These are phyloP conservation scores for Cystobasidiopsis lactophilus DNA, from an alignment of 768 basidiomycete species.

Conservation along the genomic window DNA sequence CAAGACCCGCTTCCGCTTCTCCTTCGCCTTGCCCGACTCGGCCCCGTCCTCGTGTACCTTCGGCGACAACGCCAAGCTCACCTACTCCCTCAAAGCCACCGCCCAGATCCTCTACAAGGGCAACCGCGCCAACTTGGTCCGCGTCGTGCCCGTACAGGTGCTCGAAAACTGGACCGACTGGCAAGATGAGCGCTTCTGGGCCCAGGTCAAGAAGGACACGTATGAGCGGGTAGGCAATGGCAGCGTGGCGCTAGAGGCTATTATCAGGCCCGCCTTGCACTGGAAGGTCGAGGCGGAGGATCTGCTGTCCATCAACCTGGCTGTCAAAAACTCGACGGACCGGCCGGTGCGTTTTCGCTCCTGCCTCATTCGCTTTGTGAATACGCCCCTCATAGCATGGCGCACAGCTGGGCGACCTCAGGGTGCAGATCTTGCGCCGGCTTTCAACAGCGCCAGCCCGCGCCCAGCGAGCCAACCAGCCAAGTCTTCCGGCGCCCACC, in stretches of 20 bases:
- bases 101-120: slow-evolving; percentile 8
- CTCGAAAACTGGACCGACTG: slow-evolving; percentile 20
- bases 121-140: slow-evolving; percentile 9
- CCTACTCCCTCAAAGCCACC: slow-evolving; percentile 15
- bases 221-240: slow-evolving; percentile 7
- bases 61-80: slow-evolving; percentile 12
- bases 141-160: slow-evolving; percentile 9
- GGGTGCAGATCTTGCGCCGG: slow-evolving; percentile 13
- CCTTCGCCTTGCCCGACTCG: slow-evolving; percentile 11
- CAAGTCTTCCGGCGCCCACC: slow-evolving; percentile 4
- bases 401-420: slow-evolving; percentile 12
- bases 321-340: slow-evolving; percentile 13
- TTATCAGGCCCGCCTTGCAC: neutral
- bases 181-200: slow-evolving; percentile 5
- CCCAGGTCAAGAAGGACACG: slow-evolving; percentile 3
- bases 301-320: slow-evolving; percentile 1
- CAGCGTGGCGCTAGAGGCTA: slow-evolving; percentile 5
- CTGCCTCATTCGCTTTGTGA: neutral
- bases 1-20: slow-evolving; percentile 17
- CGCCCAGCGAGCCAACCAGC: neutral
- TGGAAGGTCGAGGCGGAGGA: slow-evolving; percentile 1
- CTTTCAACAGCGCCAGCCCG: neutral
- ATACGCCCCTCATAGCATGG: no score
- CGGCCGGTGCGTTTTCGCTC: slow-evolving; percentile 7
- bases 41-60: slow-evolving; percentile 14